Evolutionary conservation across 495 filamentous ascomycete genomes (phyloP).

Genomic region (Neurospora tetrasperma): DNA sequence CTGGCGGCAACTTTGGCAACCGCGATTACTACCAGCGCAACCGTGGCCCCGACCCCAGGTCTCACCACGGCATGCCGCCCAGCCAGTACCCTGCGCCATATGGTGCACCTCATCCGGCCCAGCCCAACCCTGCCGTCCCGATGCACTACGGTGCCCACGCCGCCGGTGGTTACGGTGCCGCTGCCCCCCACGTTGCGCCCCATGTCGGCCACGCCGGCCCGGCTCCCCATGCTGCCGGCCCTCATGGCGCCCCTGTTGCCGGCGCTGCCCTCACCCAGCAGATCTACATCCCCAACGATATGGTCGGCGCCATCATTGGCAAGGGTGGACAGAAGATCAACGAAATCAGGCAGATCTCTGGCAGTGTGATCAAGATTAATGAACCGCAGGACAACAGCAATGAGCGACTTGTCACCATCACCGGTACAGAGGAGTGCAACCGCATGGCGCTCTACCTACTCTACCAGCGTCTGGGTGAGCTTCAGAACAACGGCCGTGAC

Average conservation of each 20-base stretch:
- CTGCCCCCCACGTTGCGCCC: constrained; percentile 55
- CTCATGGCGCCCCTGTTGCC: constrained; percentile 61
- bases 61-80: constrained; percentile 39
- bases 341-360: constrained; percentile 91
- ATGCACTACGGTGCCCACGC: constrained; percentile 56
- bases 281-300: constrained; percentile 98
- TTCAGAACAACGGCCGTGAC: constrained; percentile 11
- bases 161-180: constrained; percentile 51
- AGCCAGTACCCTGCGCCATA: constrained; percentile 43
- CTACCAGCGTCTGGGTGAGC: constrained; percentile 90
- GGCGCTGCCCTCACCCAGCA: constrained; percentile 78
- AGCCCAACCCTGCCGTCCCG: constrained; percentile 53
- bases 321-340: constrained; percentile 99
- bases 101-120: constrained; percentile 50
- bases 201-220: constrained; percentile 45
- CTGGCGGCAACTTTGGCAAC: constrained; percentile 82
- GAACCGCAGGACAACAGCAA: constrained; percentile 99
- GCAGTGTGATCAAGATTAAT: constrained; percentile 99
- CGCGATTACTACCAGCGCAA: constrained; percentile 65
- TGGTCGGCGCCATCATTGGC: constrained; percentile 98
- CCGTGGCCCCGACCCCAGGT: constrained; percentile 59
- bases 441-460: constrained; percentile 99
- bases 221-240: constrained; percentile 40
- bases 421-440: constrained; percentile 94
- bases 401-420: constrained; percentile 93